phyloP scores from a whole-genome alignment of 768 basidiomycete species.

The Pleurotus citrinopileatus region DNA sequence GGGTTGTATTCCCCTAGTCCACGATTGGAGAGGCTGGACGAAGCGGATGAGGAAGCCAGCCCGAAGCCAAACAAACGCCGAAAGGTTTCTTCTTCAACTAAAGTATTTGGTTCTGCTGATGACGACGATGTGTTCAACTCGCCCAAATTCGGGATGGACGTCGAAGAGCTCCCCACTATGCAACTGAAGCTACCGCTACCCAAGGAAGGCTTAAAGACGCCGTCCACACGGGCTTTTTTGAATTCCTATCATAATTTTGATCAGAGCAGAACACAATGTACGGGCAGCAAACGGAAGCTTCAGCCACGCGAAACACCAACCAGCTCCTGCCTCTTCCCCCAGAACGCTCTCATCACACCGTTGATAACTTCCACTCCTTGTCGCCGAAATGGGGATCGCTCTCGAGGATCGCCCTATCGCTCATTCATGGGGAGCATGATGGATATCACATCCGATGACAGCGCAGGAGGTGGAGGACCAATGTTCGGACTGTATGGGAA shows the following conservation, averaged over 20 bases:
- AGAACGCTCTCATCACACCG: not conserved
- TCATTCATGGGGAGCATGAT: not conserved
- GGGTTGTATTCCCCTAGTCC: constrained; percentile 17
- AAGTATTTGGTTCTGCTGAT: not conserved
- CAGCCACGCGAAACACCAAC: not conserved
- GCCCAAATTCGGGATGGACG: not conserved
- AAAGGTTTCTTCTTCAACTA: not conserved
- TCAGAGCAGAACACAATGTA: not conserved
- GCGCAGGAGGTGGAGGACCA: not conserved
- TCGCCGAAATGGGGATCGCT: not conserved
- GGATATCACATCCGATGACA: not conserved
- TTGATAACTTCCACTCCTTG: not conserved
- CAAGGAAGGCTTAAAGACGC: not conserved
- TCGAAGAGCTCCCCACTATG: not conserved
- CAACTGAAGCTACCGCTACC: not conserved
- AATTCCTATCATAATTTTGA: not conserved
- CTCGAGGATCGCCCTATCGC: not conserved
- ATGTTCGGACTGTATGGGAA: not conserved
- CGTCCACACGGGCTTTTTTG: not conserved
- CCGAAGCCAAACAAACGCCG: not conserved
- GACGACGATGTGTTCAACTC: constrained; percentile 5
- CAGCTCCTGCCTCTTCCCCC: not conserved
- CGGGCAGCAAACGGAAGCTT: not conserved
- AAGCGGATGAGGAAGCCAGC: constrained; percentile 23
- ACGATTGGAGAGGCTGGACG: constrained; percentile 25